Base-by-base conservation (phyloP, 495 filamentous ascomycete species). In the Podospora fimiseda region DNA sequence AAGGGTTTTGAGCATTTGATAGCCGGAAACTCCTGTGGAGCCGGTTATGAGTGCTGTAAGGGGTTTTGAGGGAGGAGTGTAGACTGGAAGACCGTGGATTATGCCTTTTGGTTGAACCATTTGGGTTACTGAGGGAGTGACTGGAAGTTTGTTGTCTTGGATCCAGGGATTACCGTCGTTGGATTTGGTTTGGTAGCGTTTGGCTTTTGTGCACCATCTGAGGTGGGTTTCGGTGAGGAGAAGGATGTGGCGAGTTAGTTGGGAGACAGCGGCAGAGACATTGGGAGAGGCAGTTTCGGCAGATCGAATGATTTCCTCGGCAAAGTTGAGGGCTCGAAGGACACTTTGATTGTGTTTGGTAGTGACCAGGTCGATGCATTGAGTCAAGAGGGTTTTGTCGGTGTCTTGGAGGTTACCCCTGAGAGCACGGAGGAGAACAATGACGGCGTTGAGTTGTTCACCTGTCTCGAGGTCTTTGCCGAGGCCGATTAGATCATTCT, bases 41-140 rank as follows among this genome's bases (percentile, higher is more conserved):
- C 79, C 77, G 1, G 77, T 75, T 16, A 82, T 71, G 43, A 81
- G 67, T 1, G 78, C 77, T 1, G 74, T 79, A 21, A 78, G 61
- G 48, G 22, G 60, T 47, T 2, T 38, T 20, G 1, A 19, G 27
- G 1, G 42, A 15, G 6, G 69, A 57, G 1, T 15, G 55, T 72
- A 78, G 18, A 67, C 63, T 6, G 76, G 77, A 0, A 80, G 68
- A 27, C 74, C 73, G 52, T 75, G 69, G 58, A 68, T 70, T 49
- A 76, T 76, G 40, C 72, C 74, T 8, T 59, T 11, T 23, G 65
- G 63, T 33, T 64, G 65, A 21, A 73, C 65, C 11, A 53, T n/a
- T 1, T 33, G 27, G 27, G 27, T 33, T 33, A 33, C 27, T 5
- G 27, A 33, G 6, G 27, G 27, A 5, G 27, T 6, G 11, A 27